Percentiles rank a stretch among this genome's conserved stretches.
Conservation (phyloP, 192 early-diverging fungal species). For the Coemansia sp. region DNA sequence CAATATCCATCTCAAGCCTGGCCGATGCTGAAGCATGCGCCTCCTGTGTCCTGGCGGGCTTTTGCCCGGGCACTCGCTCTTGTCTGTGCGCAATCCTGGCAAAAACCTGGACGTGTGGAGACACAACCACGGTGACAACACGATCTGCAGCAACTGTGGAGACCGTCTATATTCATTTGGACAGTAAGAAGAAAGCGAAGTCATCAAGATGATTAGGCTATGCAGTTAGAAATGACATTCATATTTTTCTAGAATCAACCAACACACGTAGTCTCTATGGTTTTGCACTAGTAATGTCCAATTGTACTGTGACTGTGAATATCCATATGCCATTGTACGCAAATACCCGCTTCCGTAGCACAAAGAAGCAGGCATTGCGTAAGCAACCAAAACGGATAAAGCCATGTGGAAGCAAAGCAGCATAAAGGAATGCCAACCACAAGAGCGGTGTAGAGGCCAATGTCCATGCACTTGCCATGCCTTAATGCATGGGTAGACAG, state of each 20-base stretch:
- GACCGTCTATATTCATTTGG: neutral
- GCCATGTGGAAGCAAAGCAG: too few species aligned
- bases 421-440: too few species aligned
- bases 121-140: slow-evolving; percentile 20
- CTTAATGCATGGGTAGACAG: neutral
- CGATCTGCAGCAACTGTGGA: neutral
- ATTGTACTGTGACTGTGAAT: too few species aligned
- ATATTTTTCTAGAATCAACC: too few species aligned
- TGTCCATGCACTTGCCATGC: neutral
- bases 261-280: too few species aligned
- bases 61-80: neutral
- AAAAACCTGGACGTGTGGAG: slow-evolving; percentile 35
- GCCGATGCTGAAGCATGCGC: slow-evolving; percentile 10
- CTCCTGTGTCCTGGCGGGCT: neutral
- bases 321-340: too few species aligned
- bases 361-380: too few species aligned
- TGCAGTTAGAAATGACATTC: neutral
- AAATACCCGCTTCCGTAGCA: too few species aligned
- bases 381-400: too few species aligned
- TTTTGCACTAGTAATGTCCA: too few species aligned
- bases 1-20: slow-evolving; percentile 36
- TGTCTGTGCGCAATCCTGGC: slow-evolving; percentile 9
- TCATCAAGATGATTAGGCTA: neutral
- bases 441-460: too few species aligned
- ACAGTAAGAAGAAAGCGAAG: neutral